Conservation (phyloP, 1,284 basidiomycete species). For the Ceratobasidium papillatum region DNA sequence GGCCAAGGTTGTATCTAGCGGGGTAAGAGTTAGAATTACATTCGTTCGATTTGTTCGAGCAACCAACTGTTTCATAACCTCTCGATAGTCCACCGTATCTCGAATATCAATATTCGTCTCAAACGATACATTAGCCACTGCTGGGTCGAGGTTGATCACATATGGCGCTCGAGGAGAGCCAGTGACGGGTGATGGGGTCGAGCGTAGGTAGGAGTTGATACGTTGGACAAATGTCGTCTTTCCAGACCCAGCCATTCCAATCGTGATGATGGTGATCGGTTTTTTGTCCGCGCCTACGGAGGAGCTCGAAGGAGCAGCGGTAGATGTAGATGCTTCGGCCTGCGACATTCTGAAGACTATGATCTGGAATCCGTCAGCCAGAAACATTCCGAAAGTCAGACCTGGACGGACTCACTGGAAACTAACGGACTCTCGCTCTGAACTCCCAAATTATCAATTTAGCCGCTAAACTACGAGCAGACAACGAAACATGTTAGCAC, state of each 20-base stretch:
- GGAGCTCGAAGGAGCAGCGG: constrained; percentile 15
- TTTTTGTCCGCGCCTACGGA: constrained; percentile 47
- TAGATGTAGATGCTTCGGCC: constrained; percentile 26
- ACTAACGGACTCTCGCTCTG: not conserved
- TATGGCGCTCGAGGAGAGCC: constrained; percentile 81
- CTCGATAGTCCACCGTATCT: constrained; percentile 96
- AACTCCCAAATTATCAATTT: not conserved
- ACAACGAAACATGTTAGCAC: not conserved
- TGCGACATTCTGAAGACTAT: constrained; percentile 10
- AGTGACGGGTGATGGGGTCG: constrained; percentile 52
- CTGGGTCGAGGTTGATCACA: constrained; percentile 97
- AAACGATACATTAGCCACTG: constrained; percentile 89
- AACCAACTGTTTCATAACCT: constrained; percentile 99
- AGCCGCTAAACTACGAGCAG: not conserved
- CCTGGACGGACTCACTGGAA: not conserved
- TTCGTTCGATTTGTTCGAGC: constrained; percentile 45
- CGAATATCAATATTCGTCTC: constrained; percentile 98
- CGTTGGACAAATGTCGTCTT: constrained; percentile 98
- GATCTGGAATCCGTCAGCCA: not conserved
- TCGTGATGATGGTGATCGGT: constrained; percentile 84
- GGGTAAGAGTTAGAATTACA: constrained; percentile 41
- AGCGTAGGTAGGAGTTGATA: constrained; percentile 87
- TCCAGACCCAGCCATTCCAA: constrained; percentile 94
- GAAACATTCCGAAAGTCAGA: not conserved
- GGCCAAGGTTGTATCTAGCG: constrained; percentile 94